Conservation (phyloP, 257 asterid species). For the Nicotiana otophora region DNA sequence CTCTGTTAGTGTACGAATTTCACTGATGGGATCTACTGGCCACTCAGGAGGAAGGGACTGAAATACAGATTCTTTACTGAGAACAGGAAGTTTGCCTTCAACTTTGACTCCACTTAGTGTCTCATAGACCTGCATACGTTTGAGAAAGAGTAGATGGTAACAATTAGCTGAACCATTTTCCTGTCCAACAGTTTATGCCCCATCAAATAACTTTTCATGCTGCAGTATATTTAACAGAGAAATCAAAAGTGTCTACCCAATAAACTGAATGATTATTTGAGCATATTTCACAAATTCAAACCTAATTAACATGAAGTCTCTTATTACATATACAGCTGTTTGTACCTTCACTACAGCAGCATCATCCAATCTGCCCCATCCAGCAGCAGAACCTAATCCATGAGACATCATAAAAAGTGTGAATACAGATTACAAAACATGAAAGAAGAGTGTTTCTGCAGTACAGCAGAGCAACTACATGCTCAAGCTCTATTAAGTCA, state of each 20-base stretch:
- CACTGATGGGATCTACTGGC: constrained; percentile 63
- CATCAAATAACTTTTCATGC: constrained; percentile 2
- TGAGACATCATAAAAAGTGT: constrained; percentile 2
- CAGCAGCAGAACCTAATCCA: constrained; percentile 92
- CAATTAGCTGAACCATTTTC: neutral
- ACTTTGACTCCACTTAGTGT: constrained; percentile 89
- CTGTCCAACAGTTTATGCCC: neutral
- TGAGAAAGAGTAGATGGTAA: constrained; percentile 4
- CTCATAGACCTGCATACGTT: constrained; percentile 72
- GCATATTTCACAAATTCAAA: neutral
- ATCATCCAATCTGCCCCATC: constrained; percentile 98
- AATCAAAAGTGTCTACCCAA: neutral
- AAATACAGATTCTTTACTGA: constrained; percentile 59
- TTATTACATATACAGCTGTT: constrained; percentile 7
- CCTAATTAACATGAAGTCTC: neutral
- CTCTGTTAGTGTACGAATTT: constrained; percentile 52
- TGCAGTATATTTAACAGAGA: neutral
- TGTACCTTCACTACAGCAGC: constrained; percentile 90
- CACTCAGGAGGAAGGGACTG: constrained; percentile 86
- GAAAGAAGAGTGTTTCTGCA: neutral
- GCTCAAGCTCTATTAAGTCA: neutral
- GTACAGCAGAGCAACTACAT: neutral
- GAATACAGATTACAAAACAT: neutral
- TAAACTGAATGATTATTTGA: neutral
- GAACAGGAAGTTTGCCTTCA: constrained; percentile 63